Evolutionary conservation across 148 eudicot species (phyloP).

Genomic region (Mesembryanthemum crystallinum): DNA sequence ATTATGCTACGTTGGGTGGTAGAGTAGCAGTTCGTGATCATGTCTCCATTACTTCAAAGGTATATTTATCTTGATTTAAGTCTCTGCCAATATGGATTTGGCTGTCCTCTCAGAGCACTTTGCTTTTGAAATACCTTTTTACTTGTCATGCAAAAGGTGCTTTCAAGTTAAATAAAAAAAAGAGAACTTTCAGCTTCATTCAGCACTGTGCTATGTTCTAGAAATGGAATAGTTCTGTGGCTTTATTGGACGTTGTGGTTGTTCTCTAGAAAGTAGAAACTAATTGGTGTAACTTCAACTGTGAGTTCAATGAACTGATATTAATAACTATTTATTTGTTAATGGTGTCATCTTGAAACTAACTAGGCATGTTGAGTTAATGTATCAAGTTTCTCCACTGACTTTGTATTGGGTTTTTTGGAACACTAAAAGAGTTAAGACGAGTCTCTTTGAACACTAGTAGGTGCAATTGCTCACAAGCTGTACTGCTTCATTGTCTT

Average conservation of each 20-base stretch:
- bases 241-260: background rate
- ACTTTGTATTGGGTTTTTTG: background rate
- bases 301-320: background rate
- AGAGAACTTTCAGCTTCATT: background rate
- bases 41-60: conserved; percentile 74
- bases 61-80: conserved; percentile 13
- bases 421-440: background rate
- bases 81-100: background rate
- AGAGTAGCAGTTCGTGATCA: conserved; percentile 87
- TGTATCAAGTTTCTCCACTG: background rate
- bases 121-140: background rate
- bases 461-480: background rate
- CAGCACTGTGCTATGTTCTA: background rate
- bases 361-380: too few species aligned
- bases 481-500: conserved; percentile 13
- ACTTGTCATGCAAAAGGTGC: background rate
- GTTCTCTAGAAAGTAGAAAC: background rate
- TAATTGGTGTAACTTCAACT: background rate
- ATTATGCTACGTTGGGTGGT: conserved; percentile 79
- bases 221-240: background rate
- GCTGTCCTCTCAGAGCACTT: background rate
- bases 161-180: background rate
- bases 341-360: background rate
- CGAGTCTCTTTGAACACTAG: background rate
- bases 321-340: background rate